Evolutionary conservation across 163 green algal genomes (phyloP), one percentile per base, ranked within the genome.

Genomic region (Volvox carteri): DNA sequence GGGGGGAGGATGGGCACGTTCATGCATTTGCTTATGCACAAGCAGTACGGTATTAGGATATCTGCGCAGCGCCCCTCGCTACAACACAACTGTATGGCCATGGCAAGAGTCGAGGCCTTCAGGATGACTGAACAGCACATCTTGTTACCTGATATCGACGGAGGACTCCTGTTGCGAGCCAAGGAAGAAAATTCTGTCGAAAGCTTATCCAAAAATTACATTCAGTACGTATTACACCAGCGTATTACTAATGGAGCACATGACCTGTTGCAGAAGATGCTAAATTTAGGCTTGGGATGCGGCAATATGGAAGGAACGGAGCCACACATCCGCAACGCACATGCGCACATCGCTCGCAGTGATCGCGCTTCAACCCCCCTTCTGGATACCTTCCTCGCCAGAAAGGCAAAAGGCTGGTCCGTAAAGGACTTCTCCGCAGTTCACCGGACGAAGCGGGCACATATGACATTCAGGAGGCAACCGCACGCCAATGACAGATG

Each of bases 181-280:
- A n/a, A n/a, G n/a, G n/a, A n/a, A n/a, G n/a, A n/a, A n/a, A n/a
- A n/a, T n/a, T n/a, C n/a, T n/a, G n/a, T n/a, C n/a, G n/a, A n/a
- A n/a, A n/a, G n/a, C n/a, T n/a, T n/a, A n/a, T n/a, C n/a, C n/a
- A n/a, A n/a, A n/a, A n/a, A n/a, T n/a, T n/a, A 65, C 28, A 23
- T 65, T 65, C 54, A 65, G 54, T 65, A 74, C 30, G n/a, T 74
- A 74, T 74, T 74, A 74, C 62, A 74, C 21, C 28, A 74, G 6
- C 30, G n/a, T n/a, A n/a, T 25, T 76, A 48, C 30, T 76, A 25
- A 76, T 11, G 67, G 67, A 12, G 67, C 6, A 35, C 19, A 25
- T 46, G 67, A 39, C 48, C 33, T 23, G 67, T 76, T 76, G 48
- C 67, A 46, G 8, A 48, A 76, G 28, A 46, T 76, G 67, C 67